Percentiles rank a stretch among this genome's conserved stretches.
These are phyloP conservation scores for Wallacemonas collosoma DNA, from an alignment of 208 protist genomes.

Conservation along the genomic window DNA sequence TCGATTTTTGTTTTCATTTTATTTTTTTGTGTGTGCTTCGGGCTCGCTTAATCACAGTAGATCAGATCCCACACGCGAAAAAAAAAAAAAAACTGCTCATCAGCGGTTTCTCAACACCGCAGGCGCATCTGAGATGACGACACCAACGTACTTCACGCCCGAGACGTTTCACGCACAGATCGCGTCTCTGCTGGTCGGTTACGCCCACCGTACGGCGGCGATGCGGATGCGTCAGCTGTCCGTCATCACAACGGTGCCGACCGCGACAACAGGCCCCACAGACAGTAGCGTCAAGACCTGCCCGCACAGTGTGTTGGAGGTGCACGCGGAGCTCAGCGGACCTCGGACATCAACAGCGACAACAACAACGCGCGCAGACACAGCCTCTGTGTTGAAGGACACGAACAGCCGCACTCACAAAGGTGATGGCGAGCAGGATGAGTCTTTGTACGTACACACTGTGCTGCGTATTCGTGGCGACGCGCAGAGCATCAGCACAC, in stretches of 20 bases:
- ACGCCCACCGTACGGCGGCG: background rate
- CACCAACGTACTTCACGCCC: background rate
- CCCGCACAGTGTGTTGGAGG: background rate
- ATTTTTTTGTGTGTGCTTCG: no score
- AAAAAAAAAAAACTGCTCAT: no score
- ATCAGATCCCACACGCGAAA: background rate
- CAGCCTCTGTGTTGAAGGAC: no score
- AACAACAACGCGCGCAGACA: background rate
- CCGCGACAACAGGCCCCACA: background rate
- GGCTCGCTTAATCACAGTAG: no score
- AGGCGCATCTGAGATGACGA: background rate
- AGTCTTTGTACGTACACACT: background rate
- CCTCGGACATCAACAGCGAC: background rate
- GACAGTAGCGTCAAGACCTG: background rate
- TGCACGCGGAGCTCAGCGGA: background rate
- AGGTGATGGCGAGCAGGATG: no score
- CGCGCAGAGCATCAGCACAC: constrained; percentile 23
- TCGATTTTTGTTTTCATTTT: no score
- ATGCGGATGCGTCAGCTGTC: background rate
- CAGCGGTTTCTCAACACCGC: background rate
- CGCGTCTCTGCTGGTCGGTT: background rate
- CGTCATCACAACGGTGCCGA: background rate
- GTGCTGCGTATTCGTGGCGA: constrained; percentile 23
- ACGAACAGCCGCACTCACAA: no score
- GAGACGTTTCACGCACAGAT: background rate